These are phyloP conservation scores for Cryoendolithus antarcticus DNA, from an alignment of 2,329 filamentous ascomycete genomes.

Conservation along the genomic window DNA sequence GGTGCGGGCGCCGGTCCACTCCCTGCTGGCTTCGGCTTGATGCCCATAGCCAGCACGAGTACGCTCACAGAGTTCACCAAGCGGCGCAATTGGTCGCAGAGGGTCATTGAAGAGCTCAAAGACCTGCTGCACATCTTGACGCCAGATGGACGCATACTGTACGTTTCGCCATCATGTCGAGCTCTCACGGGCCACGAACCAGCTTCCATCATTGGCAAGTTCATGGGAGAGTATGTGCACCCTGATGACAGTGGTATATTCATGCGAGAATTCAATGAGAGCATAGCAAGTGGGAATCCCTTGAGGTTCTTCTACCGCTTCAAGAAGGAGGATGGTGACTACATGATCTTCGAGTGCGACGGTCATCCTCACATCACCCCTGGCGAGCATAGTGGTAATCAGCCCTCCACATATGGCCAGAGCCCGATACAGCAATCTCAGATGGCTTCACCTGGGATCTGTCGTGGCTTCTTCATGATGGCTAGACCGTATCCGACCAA, in stretches of 20 bases:
- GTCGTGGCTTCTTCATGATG: slow-evolving; percentile 89
- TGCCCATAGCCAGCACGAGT: slow-evolving; percentile 34
- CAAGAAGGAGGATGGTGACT: slow-evolving; percentile 59
- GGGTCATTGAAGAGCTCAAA: slow-evolving; percentile 77
- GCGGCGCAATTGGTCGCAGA: slow-evolving; percentile 69
- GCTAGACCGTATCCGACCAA: slow-evolving; percentile 79
- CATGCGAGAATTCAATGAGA: slow-evolving; percentile 77
- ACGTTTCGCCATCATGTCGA: slow-evolving; percentile 69
- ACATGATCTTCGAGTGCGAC: slow-evolving; percentile 76
- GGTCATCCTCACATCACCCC: slow-evolving; percentile 80
- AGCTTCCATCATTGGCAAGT: slow-evolving; percentile 58
- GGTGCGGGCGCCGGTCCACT: slow-evolving; percentile 43
- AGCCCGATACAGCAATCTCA: slow-evolving; percentile 23
- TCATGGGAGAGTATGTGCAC: slow-evolving; percentile 74
- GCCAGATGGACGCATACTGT: slow-evolving; percentile 69
- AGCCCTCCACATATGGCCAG: slow-evolving; percentile 1
- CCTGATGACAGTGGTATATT: slow-evolving; percentile 74
- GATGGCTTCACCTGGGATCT: slow-evolving; percentile 45
- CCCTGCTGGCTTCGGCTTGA: slow-evolving; percentile 40
- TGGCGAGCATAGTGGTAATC: slow-evolving; percentile 34
- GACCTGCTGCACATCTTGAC: slow-evolving; percentile 83
- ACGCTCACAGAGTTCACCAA: slow-evolving; percentile 56
- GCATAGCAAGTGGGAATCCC: slow-evolving; percentile 66
- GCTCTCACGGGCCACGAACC: slow-evolving; percentile 62
- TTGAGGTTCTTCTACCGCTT: slow-evolving; percentile 81